Evolutionary conservation across 306 rosid genomes (phyloP).

Genomic region (Ceratonia siliqua): DNA sequence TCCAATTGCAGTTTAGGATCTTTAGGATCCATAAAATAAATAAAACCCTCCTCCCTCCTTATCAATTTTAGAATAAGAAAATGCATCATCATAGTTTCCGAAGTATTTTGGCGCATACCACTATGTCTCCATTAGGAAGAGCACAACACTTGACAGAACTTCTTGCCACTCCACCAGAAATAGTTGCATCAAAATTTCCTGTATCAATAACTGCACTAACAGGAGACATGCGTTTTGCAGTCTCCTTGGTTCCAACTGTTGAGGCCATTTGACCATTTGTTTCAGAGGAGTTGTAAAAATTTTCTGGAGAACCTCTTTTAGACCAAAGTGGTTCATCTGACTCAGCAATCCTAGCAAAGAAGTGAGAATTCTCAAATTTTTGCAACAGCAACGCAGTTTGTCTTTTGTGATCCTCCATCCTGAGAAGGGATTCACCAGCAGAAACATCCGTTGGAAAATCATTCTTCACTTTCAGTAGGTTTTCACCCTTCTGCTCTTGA

Average conservation of each 20-base stretch:
- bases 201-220: constrained; percentile 75
- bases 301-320: constrained; percentile 53
- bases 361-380: constrained; percentile 85
- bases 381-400: constrained; percentile 72
- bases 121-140: constrained; percentile 91
- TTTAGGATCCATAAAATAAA: not conserved
- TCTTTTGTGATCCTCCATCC: constrained; percentile 84
- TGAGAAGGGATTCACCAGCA: constrained; percentile 79
- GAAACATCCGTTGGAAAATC: constrained; percentile 52
- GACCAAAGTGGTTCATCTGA: constrained; percentile 86
- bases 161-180: constrained; percentile 91
- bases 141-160: constrained; percentile 81
- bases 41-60: not conserved
- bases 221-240: constrained; percentile 43
- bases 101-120: constrained; percentile 73
- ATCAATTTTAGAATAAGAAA: constrained; percentile 22
- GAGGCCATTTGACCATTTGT: constrained; percentile 45
- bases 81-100: constrained; percentile 16
- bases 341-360: constrained; percentile 92
- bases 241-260: constrained; percentile 45
- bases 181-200: constrained; percentile 80
- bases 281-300: constrained; percentile 44
- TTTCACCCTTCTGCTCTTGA: constrained; percentile 51
- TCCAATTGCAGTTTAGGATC: not conserved
- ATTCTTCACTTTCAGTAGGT: constrained; percentile 22